Evolutionary conservation across 305 asterid genomes (phyloP).

Genomic region (Fraxinus velutina): DNA sequence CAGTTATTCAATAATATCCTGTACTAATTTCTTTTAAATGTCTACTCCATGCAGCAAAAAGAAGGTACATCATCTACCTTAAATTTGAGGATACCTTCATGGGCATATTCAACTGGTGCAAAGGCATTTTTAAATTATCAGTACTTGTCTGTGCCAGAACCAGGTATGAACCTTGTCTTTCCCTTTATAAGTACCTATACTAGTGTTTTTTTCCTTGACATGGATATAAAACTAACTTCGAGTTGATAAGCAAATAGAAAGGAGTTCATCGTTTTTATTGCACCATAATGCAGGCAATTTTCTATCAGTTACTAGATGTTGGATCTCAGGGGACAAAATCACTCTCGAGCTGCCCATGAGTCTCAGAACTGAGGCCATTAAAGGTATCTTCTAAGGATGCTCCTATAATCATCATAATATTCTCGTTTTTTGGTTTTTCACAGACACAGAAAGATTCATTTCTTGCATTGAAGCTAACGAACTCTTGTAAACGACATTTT

Average conservation of each 20-base stretch:
- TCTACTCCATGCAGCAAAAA: slow-evolving; percentile 31
- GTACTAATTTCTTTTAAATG: not conserved
- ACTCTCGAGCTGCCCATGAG: slow-evolving; percentile 53
- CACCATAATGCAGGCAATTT: slow-evolving; percentile 53
- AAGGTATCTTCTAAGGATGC: slow-evolving; percentile 41
- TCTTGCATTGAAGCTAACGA: slow-evolving; percentile 13
- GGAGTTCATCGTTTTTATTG: slow-evolving; percentile 10
- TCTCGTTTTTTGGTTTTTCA: not conserved
- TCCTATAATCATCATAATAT: not conserved
- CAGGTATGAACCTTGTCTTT: slow-evolving; percentile 41
- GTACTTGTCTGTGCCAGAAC: slow-evolving; percentile 42
- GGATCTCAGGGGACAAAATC: slow-evolving; percentile 64
- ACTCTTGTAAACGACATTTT: slow-evolving; percentile 13
- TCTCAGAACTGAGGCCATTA: slow-evolving; percentile 63
- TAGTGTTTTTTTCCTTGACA: not conserved
- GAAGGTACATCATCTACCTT: slow-evolving; percentile 43
- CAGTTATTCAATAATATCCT: not conserved
- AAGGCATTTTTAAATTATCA: slow-evolving; percentile 49
- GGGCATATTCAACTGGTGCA: slow-evolving; percentile 49
- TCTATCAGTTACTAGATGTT: slow-evolving; percentile 42
- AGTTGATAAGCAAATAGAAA: not conserved
- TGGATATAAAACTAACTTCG: not conserved
- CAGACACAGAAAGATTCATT: not conserved
- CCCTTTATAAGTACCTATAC: not conserved
- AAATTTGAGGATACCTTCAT: slow-evolving; percentile 59